Evolutionary conservation across 2,329 filamentous ascomycete genomes (phyloP).

Genomic region (Beauveria pseudobassiana): DNA sequence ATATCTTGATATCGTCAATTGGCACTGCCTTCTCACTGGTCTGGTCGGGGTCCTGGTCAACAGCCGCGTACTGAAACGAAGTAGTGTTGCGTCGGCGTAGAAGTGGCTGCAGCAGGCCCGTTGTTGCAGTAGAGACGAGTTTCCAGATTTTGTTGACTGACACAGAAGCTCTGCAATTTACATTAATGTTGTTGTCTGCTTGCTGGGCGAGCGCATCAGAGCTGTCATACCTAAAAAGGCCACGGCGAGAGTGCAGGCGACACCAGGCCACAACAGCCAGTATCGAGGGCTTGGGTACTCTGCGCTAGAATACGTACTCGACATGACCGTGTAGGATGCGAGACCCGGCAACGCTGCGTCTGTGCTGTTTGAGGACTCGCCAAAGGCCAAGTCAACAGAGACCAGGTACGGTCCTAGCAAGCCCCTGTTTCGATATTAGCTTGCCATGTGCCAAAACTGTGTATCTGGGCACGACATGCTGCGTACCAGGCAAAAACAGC

Average conservation of each 20-base stretch:
- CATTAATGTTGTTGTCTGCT: neutral
- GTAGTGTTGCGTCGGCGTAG: neutral
- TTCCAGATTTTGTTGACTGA: neutral
- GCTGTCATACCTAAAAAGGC: neutral
- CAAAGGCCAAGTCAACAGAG: neutral
- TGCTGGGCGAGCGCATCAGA: too few relatives aligned
- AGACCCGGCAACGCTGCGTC: neutral
- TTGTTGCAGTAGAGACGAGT: neutral
- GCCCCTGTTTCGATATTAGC: neutral
- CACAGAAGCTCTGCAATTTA: neutral
- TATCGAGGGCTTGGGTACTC: slow-evolving; percentile 7
- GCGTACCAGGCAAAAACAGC: neutral
- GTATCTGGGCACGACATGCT: neutral
- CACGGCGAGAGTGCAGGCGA: slow-evolving; percentile 5
- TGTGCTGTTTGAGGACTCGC: neutral
- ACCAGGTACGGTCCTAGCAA: slow-evolving; percentile 3
- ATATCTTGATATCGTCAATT: neutral
- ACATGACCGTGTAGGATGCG: slow-evolving; percentile 6
- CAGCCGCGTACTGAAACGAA: neutral
- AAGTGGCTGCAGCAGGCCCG: neutral
- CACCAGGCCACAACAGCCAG: slow-evolving; percentile 7
- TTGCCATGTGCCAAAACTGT: neutral
- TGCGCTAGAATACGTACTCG: neutral
- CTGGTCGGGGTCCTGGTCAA: neutral
- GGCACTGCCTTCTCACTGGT: neutral